Percentiles rank a stretch among this genome's conserved stretches.
These are phyloP conservation scores for Kwoniella pini DNA, from an alignment of 768 basidiomycete genomes.

Conservation along the genomic window DNA sequence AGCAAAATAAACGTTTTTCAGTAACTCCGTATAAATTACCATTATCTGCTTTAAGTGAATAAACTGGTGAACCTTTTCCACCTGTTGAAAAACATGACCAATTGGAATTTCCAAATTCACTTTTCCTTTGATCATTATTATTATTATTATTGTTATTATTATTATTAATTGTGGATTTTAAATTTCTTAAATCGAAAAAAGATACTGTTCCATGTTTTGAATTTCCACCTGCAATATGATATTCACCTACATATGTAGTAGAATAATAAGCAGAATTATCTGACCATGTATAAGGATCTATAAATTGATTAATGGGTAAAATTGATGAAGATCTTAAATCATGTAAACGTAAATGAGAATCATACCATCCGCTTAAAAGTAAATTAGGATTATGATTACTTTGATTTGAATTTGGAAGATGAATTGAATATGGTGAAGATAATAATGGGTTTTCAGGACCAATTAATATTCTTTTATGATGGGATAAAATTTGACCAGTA, in stretches of 20 bases:
- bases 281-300: conserved; percentile 45
- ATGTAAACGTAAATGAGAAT: conserved; percentile 45
- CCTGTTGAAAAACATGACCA: conserved; percentile 48
- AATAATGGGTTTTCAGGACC: conserved; percentile 38
- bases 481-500: conserved; percentile 3
- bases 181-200: conserved; percentile 36
- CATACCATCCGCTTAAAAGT: conserved; percentile 47
- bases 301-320: conserved; percentile 18
- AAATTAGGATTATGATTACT: conserved; percentile 34
- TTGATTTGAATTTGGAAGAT: conserved; percentile 19
- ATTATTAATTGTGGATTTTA: too few species aligned
- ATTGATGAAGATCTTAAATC: conserved; percentile 34
- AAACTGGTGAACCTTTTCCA: conserved; percentile 47
- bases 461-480: conserved; percentile 11
- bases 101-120: conserved; percentile 1
- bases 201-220: conserved; percentile 43
- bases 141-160: too few species aligned
- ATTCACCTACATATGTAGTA: conserved; percentile 27
- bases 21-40: conserved; percentile 44
- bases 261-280: conserved; percentile 44
- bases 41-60: conserved; percentile 35
- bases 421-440: conserved; percentile 39
- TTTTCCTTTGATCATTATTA: background rate
- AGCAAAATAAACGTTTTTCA: conserved; percentile 34
- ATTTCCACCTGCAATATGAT: conserved; percentile 41